Conservation (phyloP, 1,284 basidiomycete genomes). For the Rhodotorula sp. region DNA sequence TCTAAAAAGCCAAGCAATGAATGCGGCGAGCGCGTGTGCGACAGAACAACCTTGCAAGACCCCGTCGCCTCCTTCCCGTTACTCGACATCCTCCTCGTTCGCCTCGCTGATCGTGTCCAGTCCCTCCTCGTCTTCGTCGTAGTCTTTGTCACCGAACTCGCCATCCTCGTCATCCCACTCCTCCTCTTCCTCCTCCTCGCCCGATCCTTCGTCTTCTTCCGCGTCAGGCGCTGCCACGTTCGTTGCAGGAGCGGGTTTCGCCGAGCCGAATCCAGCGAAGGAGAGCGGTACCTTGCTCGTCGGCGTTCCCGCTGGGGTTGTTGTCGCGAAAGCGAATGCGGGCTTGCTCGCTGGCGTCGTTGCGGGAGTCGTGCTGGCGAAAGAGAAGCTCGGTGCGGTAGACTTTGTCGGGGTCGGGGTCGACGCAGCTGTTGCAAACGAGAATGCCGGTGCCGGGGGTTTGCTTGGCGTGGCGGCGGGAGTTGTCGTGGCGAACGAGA, state of each 20-base stretch:
- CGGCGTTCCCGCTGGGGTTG: neutral
- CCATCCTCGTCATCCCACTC: neutral
- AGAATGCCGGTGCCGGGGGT: slow-evolving; percentile 1
- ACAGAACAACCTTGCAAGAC: too few relatives aligned
- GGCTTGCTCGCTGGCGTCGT: neutral
- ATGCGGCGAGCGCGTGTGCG: too few relatives aligned
- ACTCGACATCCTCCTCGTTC: too few relatives aligned
- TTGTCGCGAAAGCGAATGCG: neutral
- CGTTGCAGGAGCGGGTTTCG: neutral
- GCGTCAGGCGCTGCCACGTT: neutral
- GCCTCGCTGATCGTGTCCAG: too few relatives aligned
- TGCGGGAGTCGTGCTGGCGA: neutral
- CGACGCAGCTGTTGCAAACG: neutral
- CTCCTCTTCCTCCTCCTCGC: neutral
- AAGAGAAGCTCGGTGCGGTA: slow-evolving; percentile 1
- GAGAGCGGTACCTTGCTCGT: neutral
- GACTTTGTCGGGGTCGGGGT: neutral
- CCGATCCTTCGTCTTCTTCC: neutral
- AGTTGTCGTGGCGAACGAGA: slow-evolving; percentile 4
- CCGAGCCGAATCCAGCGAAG: neutral
- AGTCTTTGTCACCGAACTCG: too few relatives aligned
- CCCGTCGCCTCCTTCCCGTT: too few relatives aligned
- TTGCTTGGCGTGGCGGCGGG: neutral
- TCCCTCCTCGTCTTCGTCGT: too few relatives aligned
- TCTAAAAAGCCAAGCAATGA: too few relatives aligned